phyloP scores from a whole-genome alignment of 177 flowering plant genomes.

The Vitis hybrid region DNA sequence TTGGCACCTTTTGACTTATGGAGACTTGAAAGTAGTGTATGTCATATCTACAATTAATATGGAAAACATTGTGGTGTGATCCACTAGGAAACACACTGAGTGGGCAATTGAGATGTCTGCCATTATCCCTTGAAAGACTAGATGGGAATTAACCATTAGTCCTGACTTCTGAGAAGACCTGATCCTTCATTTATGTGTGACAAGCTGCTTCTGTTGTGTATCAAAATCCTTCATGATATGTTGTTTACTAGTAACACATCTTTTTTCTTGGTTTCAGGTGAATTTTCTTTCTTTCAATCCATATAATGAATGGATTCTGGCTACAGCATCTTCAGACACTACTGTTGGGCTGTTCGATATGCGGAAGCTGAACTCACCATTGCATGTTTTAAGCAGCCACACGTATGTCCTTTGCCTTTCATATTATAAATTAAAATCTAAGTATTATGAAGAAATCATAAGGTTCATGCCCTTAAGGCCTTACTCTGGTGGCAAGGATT shows the following conservation, averaged over 20 bases:
- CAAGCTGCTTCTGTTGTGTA: not conserved
- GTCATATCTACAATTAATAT: not conserved
- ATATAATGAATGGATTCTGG: conserved; percentile 81
- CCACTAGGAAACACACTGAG: too few relatives aligned
- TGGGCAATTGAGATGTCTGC: too few relatives aligned
- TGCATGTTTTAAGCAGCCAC: conserved; percentile 78
- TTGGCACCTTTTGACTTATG: not conserved
- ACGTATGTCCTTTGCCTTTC: conserved; percentile 47
- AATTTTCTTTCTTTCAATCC: conserved; percentile 86
- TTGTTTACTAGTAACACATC: not conserved
- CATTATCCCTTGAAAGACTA: too few relatives aligned
- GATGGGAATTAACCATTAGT: not conserved
- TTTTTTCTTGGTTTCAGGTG: conserved; percentile 46
- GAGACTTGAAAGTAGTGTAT: not conserved
- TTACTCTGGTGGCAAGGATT: too few relatives aligned
- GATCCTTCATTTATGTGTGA: not conserved
- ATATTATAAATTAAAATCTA: conserved; percentile 2
- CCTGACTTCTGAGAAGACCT: not conserved
- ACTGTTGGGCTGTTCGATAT: conserved; percentile 82
- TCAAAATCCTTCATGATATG: not conserved
- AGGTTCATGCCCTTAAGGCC: not conserved
- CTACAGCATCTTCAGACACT: conserved; percentile 94
- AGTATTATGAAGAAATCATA: not conserved
- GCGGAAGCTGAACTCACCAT: conserved; percentile 60
- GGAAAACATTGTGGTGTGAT: not conserved